Conservation (phyloP, 345 rosid species). For the Rhodamnia rubescens region DNA sequence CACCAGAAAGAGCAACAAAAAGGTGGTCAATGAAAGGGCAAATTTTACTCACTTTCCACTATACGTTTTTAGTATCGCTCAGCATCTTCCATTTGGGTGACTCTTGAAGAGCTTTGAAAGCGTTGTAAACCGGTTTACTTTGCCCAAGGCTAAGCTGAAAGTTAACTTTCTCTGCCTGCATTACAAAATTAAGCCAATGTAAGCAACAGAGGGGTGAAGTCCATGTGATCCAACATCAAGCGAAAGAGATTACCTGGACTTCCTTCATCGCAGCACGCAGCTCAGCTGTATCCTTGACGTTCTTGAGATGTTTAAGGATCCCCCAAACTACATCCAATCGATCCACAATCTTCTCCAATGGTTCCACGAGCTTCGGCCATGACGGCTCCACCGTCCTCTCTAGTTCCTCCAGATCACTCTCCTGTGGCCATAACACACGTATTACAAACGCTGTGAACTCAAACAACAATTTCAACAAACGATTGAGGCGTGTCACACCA, state of each 20-base stretch:
- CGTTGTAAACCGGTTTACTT: too few relatives aligned
- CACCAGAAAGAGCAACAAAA: not conserved
- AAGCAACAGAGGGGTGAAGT: fast-evolving
- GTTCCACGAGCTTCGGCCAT: slow-evolving; percentile 86
- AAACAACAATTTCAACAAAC: not conserved
- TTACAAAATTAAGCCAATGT: not conserved
- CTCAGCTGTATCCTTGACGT: slow-evolving; percentile 73
- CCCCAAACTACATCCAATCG: slow-evolving; percentile 62
- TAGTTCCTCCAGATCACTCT: slow-evolving; percentile 55
- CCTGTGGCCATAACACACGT: slow-evolving; percentile 13
- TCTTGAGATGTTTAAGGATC: slow-evolving; percentile 59
- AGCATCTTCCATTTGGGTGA: slow-evolving; percentile 58
- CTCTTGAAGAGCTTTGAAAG: slow-evolving; percentile 56
- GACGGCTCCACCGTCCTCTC: slow-evolving; percentile 62
- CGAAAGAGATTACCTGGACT: slow-evolving; percentile 47
- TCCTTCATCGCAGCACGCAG: slow-evolving; percentile 88
- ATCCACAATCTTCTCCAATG: slow-evolving; percentile 75
- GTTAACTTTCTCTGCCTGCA: slow-evolving; percentile 70
- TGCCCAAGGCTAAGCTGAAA: slow-evolving; percentile 67
- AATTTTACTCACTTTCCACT: slow-evolving; percentile 45
- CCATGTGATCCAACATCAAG: not conserved
- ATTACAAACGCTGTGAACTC: not conserved
- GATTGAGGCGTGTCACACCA: too few relatives aligned
- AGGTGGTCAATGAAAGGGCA: not conserved
- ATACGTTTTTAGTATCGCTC: slow-evolving; percentile 60